Conservation (phyloP, 768 basidiomycete genomes). For the Hericium coralloides region DNA sequence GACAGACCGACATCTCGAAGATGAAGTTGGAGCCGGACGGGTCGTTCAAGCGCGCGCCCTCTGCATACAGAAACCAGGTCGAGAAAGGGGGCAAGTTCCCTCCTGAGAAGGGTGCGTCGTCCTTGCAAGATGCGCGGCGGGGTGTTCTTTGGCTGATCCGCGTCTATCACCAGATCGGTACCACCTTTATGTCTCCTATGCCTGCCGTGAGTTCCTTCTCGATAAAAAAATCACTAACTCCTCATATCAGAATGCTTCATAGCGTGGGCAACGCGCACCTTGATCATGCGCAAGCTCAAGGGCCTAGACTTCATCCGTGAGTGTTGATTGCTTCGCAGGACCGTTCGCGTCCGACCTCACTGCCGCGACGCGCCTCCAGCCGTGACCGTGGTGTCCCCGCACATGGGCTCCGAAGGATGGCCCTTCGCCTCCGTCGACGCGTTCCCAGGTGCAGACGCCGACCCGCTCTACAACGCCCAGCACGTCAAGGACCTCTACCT, state of each 20-base stretch:
- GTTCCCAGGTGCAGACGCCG: conserved; percentile 66
- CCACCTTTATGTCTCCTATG: conserved; percentile 82
- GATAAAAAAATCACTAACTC: neutral
- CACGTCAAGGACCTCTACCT: conserved; percentile 85
- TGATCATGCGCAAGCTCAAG: conserved; percentile 87
- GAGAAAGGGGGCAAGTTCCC: conserved; percentile 50
- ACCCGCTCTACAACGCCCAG: conserved; percentile 58
- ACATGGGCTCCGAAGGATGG: conserved; percentile 81
- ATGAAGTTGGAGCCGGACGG: conserved; percentile 51
- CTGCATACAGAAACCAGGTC: conserved; percentile 48
- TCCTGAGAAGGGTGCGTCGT: conserved; percentile 62
- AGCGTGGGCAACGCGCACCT: conserved; percentile 92
- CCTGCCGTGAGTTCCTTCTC: conserved; percentile 55
- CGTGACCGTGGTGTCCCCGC: conserved; percentile 76
- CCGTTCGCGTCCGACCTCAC: too few relatives aligned
- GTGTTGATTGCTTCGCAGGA: conserved; percentile 18
- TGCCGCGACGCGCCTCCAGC: conserved; percentile 30
- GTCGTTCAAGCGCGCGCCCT: conserved; percentile 49
- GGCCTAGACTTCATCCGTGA: conserved; percentile 78
- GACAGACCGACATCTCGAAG: conserved; percentile 44
- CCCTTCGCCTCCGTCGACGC: conserved; percentile 65
- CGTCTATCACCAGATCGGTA: conserved; percentile 57
- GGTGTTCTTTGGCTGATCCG: neutral
- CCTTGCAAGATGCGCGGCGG: neutral
- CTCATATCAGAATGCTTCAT: neutral